A percentile compares a stretch with the other conserved stretches of the same genome.
Evolutionary conservation across 345 rosid genomes (phyloP).

Genomic region (Xanthoceras sorbifolium): DNA sequence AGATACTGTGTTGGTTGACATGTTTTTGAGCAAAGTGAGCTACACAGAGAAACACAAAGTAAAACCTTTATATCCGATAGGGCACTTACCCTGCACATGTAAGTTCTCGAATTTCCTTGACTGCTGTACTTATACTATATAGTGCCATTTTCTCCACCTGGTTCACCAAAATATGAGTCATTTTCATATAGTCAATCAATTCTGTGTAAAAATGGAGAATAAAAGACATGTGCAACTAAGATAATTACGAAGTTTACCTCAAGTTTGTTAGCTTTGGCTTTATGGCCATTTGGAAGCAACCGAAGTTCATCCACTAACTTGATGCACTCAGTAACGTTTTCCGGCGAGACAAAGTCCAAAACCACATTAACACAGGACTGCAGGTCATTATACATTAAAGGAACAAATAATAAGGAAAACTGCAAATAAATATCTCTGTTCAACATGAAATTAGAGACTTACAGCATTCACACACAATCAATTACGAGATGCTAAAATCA

Average conservation of each 20-base stretch:
- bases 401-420: constrained; percentile 9
- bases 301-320: constrained; percentile 67
- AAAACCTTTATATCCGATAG: background rate
- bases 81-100: constrained; percentile 53
- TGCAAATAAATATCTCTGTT: constrained; percentile 6
- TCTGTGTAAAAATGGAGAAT: background rate
- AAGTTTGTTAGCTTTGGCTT: constrained; percentile 59
- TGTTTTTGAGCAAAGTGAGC: background rate
- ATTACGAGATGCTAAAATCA: background rate
- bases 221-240: background rate
- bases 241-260: constrained; percentile 52
- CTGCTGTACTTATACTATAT: constrained; percentile 57
- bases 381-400: constrained; percentile 22
- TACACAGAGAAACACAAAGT: background rate
- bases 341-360: constrained; percentile 86
- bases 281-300: constrained; percentile 67
- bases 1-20: background rate
- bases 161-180: constrained; percentile 17
- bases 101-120: constrained; percentile 76
- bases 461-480: background rate
- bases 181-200: background rate
- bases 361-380: constrained; percentile 93
- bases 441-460: background rate
- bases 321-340: constrained; percentile 65
- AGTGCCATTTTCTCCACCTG: constrained; percentile 93